A percentile compares a stretch with the other conserved stretches of the same genome.
Conservation (phyloP, 345 rosid species). For the Boechera retrofracta region DNA sequence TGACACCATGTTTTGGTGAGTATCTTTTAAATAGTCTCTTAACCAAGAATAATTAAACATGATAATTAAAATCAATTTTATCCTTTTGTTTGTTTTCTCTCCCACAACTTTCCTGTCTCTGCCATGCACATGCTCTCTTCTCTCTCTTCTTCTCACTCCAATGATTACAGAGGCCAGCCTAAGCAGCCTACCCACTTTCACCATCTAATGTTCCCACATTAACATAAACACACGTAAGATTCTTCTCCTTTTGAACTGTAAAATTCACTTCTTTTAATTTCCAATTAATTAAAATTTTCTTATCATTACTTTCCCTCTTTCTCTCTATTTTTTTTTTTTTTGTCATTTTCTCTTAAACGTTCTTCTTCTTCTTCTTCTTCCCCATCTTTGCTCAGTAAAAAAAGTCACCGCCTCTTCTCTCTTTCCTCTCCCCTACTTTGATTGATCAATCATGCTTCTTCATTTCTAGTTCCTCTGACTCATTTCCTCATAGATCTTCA, state of each 20-base stretch:
- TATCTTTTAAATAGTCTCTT: conserved; percentile 10
- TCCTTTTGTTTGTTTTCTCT: conserved; percentile 43
- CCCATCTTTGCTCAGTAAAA: conserved; percentile 34
- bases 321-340: conserved; percentile 1
- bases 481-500: conserved; percentile 29
- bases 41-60: conserved; percentile 36
- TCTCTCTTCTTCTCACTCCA: conserved; percentile 43
- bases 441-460: conserved; percentile 42
- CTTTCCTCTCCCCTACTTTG: conserved; percentile 39
- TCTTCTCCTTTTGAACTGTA: conserved; percentile 48
- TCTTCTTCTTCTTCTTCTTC: conserved; percentile 4
- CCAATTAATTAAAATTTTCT: background rate
- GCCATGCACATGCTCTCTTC: conserved; percentile 45
- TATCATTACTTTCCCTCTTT: conserved; percentile 38
- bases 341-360: conserved; percentile 37
- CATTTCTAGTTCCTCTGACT: conserved; percentile 19
- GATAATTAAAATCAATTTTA: conserved; percentile 16
- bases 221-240: conserved; percentile 44
- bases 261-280: conserved; percentile 26
- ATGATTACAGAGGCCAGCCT: conserved; percentile 49
- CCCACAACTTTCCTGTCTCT: conserved; percentile 42
- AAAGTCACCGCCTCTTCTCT: conserved; percentile 44
- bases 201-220: conserved; percentile 45
- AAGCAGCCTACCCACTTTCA: conserved; percentile 50
- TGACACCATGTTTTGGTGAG: conserved; percentile 32